phyloP scores from a whole-genome alignment of 805 yeast genomes.

The Cyberlindnera americana region DNA sequence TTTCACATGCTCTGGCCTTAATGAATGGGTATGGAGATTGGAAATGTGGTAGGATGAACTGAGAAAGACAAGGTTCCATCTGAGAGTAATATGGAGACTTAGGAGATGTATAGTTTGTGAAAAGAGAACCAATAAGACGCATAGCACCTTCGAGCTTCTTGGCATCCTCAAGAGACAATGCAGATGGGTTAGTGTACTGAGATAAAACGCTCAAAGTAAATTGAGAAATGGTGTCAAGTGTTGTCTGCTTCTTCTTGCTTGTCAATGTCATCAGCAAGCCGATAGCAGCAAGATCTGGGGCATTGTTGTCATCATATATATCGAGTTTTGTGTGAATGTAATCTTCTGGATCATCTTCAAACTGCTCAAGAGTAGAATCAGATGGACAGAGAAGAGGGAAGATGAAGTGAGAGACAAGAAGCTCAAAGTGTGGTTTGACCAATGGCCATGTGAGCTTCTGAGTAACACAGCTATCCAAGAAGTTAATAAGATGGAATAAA shows the following conservation, averaged over 20 bases:
- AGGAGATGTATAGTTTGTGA: constrained; percentile 51
- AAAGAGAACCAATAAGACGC: constrained; percentile 71
- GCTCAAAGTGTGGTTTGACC: constrained; percentile 61
- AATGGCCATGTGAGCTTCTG: constrained; percentile 62
- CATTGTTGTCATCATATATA: constrained; percentile 53
- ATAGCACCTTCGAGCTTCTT: constrained; percentile 75
- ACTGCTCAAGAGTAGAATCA: constrained; percentile 63
- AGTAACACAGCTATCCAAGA: constrained; percentile 57
- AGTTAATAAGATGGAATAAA: constrained; percentile 60
- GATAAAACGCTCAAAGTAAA: constrained; percentile 53
- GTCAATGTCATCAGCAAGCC: constrained; percentile 70
- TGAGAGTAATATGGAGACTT: constrained; percentile 56
- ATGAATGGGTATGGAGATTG: constrained; percentile 59
- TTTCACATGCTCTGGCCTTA: constrained; percentile 71
- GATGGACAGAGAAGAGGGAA: constrained; percentile 73
- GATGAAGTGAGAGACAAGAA: constrained; percentile 65
- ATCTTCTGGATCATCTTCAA: constrained; percentile 85
- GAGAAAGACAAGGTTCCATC: constrained; percentile 64
- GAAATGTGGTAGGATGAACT: constrained; percentile 70
- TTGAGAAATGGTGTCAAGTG: constrained; percentile 56
- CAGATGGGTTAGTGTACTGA: constrained; percentile 31
- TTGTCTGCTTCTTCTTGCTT: constrained; percentile 56
- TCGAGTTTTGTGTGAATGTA: constrained; percentile 74
- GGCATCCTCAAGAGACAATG: constrained; percentile 43
- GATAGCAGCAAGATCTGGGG: constrained; percentile 80